A percentile compares a stretch with the other conserved stretches of the same genome.
Evolutionary conservation across 2,329 filamentous ascomycete genomes (phyloP).

Genomic region (Xylariaceae sp.): DNA sequence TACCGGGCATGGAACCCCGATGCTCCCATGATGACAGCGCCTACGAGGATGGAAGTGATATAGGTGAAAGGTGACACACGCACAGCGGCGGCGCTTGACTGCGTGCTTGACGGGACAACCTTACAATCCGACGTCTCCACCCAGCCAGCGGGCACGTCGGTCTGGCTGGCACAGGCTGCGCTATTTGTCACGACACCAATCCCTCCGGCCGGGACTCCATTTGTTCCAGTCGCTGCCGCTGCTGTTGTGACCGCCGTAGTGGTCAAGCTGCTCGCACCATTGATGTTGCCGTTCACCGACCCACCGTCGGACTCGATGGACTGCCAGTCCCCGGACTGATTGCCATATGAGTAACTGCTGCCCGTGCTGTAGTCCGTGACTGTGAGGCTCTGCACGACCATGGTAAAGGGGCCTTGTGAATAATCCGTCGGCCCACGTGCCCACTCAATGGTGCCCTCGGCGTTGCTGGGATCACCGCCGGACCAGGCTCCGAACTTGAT

Average conservation of each 20-base stretch:
- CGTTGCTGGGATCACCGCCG: slow-evolving; percentile 79
- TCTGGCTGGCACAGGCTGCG: slow-evolving; percentile 47
- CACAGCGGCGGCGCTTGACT: slow-evolving; percentile 60
- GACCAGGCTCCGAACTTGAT: slow-evolving; percentile 90
- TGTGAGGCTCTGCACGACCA: slow-evolving; percentile 72
- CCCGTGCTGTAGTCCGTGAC: slow-evolving; percentile 94
- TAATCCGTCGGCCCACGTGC: slow-evolving; percentile 84
- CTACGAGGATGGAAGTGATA: too few relatives aligned
- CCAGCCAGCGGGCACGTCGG: slow-evolving; percentile 71
- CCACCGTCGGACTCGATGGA: slow-evolving; percentile 83
- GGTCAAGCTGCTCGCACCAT: slow-evolving; percentile 47
- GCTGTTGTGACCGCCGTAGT: slow-evolving; percentile 59
- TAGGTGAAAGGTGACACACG: too few relatives aligned
- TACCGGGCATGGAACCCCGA: too few relatives aligned
- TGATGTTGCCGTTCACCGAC: slow-evolving; percentile 64
- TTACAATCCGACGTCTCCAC: slow-evolving; percentile 74
- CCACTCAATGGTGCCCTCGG: slow-evolving; percentile 82
- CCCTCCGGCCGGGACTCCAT: slow-evolving; percentile 67
- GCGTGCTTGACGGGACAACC: slow-evolving; percentile 61
- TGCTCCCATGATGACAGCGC: too few relatives aligned
- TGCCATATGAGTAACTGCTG: slow-evolving; percentile 75
- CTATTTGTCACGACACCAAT: slow-evolving; percentile 53
- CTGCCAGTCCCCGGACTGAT: slow-evolving; percentile 71
- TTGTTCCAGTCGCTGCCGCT: slow-evolving; percentile 57
- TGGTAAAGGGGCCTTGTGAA: slow-evolving; percentile 74